Percentiles rank a stretch among this genome's conserved stretches.
Evolutionary conservation across 1,284 basidiomycete species (phyloP).

Genomic region (Xerocomus minutiporus): DNA sequence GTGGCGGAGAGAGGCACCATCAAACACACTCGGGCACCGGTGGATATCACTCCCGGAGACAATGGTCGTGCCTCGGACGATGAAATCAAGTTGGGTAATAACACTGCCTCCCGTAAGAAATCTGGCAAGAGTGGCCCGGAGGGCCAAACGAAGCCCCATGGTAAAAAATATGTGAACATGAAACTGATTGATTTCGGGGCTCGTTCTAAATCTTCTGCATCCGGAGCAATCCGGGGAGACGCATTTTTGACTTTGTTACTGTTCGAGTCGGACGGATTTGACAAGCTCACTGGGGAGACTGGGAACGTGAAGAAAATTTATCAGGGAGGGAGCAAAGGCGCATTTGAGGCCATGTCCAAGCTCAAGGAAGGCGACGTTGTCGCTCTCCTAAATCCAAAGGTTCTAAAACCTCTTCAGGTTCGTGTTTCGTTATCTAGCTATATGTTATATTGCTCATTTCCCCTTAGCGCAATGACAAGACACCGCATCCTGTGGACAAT

Average conservation of each 20-base stretch:
- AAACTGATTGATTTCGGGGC: constrained; percentile 82
- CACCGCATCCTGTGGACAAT: constrained; percentile 74
- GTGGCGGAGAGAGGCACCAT: constrained; percentile 80
- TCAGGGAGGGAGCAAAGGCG: constrained; percentile 85
- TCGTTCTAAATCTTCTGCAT: constrained; percentile 48
- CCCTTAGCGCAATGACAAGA: constrained; percentile 40
- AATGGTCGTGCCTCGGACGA: constrained; percentile 36
- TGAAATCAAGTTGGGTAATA: constrained; percentile 22
- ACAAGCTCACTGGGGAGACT: constrained; percentile 47
- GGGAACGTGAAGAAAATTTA: constrained; percentile 61
- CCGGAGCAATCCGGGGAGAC: constrained; percentile 68
- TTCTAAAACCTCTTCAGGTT: constrained; percentile 83
- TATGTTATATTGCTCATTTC: background rate
- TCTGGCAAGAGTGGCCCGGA: constrained; percentile 22
- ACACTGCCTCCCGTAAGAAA: constrained; percentile 18
- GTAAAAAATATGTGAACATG: constrained; percentile 83
- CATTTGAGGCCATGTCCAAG: constrained; percentile 85
- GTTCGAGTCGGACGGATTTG: constrained; percentile 79
- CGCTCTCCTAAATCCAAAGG: constrained; percentile 83
- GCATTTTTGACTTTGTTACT: constrained; percentile 79
- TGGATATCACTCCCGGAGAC: constrained; percentile 48
- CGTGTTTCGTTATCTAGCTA: constrained; percentile 18
- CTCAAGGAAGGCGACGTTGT: constrained; percentile 86
- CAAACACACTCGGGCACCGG: constrained; percentile 61
- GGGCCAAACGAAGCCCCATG: constrained; percentile 39